phyloP scores from a whole-genome alignment of 139 green algal species.

The Ostreobium quekettii region DNA sequence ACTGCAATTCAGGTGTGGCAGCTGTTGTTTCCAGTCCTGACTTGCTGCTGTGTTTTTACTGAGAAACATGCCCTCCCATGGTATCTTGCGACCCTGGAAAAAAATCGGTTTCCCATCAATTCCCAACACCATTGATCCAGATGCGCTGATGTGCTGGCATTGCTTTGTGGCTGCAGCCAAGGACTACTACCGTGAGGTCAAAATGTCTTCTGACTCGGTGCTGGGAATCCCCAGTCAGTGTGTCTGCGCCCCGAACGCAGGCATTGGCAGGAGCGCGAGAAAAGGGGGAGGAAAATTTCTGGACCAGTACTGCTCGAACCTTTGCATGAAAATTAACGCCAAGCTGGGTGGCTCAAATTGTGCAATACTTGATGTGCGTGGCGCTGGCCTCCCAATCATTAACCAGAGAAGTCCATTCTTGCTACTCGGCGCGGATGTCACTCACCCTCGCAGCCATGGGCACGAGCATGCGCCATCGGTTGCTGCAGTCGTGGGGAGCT shows the following conservation, averaged over 20 bases:
- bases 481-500: slow-evolving; percentile 15
- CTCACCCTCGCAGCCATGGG: no score
- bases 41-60: no score
- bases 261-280: slow-evolving; percentile 4
- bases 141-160: no score
- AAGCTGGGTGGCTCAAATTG: slow-evolving; percentile 16
- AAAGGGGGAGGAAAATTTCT: background rate
- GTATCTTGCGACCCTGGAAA: no score
- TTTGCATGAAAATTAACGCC: slow-evolving; percentile 17
- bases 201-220: background rate
- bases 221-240: slow-evolving; percentile 16
- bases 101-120: no score
- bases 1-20: no score
- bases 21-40: no score
- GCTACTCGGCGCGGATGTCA: slow-evolving; percentile 57
- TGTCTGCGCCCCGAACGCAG: slow-evolving; percentile 1
- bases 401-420: slow-evolving; percentile 43
- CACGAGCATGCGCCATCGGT: no score
- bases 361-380: background rate
- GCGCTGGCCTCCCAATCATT: slow-evolving; percentile 2
- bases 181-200: slow-evolving; percentile 1
- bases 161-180: background rate
- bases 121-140: no score
- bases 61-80: no score
- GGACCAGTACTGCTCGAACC: slow-evolving; percentile 2